Evolutionary conservation across 176 grass and related monocot species (phyloP), one percentile per base, ranked within the genome.

Genomic region (Rhynchospora tenuis): DNA sequence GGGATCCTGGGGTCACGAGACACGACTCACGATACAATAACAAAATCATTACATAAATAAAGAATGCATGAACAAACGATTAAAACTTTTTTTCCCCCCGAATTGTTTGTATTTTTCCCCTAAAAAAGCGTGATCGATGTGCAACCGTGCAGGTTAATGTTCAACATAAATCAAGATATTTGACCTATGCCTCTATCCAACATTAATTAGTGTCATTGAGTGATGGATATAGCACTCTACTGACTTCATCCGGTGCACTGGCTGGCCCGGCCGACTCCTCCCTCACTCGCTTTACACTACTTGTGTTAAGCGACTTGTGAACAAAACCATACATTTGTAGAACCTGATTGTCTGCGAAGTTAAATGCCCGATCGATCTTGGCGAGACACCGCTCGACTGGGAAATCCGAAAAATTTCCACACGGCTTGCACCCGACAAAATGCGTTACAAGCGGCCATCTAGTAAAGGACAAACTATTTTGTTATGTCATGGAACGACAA

Each of bases 361-460:
- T 97, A 83, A 92, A 83, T 6, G 92, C 92, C 43, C 94, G 90
- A 78, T 94, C 94, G 84, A 97, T 94, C 27, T 87, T 86, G 19
- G 19, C 71, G 2, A 91, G 86, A 80, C 92, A 97, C 22, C 52
- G 77, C 43, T 94, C 92, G 65, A 68, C 64, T 47, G 88, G 92
- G 72, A 94, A 94, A 82, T 90, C 91, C 0, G 82, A 89, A 74
- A 90, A 94, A 29, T 90, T 88, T n/a, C 86, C 75, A 59, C 92
- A 97, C 7, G 94, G 94, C 88, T 97, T 97, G 88, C 94, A 97
- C 11, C 94, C 94, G 45, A 97, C 94, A 83, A 97, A 97, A 79
- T 97, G 94, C 19, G 94, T 97, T 22, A 97, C 90, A 12, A 97
- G 81, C 20, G 94, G 94, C 94, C 94, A 97, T 38, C 77, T 82